Percentiles rank a stretch among this genome's conserved stretches.
phyloP scores from a whole-genome alignment of 2,329 filamentous ascomycete genomes.

The Sporothrix globosa region DNA sequence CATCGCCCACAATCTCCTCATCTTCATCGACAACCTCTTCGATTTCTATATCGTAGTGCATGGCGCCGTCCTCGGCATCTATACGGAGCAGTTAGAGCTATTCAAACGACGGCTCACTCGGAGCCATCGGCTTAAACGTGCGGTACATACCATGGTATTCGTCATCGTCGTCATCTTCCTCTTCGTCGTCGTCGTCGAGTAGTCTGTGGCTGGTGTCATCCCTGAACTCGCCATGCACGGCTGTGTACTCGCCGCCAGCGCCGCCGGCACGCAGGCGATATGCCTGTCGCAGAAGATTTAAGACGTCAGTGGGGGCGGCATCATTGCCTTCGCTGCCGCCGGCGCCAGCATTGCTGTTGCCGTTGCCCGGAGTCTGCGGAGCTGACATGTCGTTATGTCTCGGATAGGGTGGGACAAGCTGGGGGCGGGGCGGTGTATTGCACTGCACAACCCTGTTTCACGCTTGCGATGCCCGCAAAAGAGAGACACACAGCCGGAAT shows the following conservation, averaged over 20 bases:
- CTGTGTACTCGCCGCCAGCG: conserved; percentile 20
- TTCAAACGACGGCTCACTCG: not conserved
- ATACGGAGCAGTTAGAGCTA: conserved; percentile 19
- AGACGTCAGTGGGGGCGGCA: conserved; percentile 4
- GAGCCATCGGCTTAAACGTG: not conserved
- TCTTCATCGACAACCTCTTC: conserved; percentile 32
- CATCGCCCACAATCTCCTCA: conserved; percentile 29
- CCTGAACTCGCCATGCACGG: not conserved
- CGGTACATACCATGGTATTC: conserved; percentile 20
- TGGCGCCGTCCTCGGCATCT: conserved; percentile 33
- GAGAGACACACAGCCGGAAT: not conserved
- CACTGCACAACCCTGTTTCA: conserved; percentile 12
- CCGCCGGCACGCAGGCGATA: conserved; percentile 13
- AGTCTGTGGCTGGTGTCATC: conserved; percentile 4
- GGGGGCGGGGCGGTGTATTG: conserved; percentile 13
- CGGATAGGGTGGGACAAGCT: conserved; percentile 19
- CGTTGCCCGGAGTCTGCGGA: conserved; percentile 19
- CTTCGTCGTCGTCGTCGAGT: conserved; percentile 37
- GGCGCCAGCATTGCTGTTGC: not conserved
- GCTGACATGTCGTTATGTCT: conserved; percentile 27
- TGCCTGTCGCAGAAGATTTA: conserved; percentile 14
- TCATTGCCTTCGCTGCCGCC: not conserved
- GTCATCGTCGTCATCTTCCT: conserved; percentile 31
- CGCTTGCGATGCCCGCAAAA: not conserved
- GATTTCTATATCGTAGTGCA: conserved; percentile 33